Evolutionary conservation across 2,329 filamentous ascomycete genomes (phyloP).

Genomic region (Penicillium decumbens): DNA sequence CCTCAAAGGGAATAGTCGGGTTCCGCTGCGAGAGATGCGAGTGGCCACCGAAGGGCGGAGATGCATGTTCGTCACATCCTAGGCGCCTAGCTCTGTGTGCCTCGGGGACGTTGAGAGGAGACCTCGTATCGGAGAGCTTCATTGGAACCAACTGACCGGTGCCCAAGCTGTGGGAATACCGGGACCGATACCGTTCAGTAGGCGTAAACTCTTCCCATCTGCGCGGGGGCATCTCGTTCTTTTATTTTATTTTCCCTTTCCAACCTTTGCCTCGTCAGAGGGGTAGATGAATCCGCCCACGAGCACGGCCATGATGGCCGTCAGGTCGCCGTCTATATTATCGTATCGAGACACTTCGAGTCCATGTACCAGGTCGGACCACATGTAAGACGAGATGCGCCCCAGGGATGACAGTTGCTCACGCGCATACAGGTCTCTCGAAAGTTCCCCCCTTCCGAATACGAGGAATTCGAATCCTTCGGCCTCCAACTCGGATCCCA

Average conservation of each 20-base stretch:
- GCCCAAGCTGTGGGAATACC: neutral
- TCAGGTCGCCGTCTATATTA: slow-evolving; percentile 27
- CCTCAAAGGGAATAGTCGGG: slow-evolving; percentile 15
- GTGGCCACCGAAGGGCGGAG: slow-evolving; percentile 10
- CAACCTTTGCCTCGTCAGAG: neutral
- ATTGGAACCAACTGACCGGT: slow-evolving; percentile 9
- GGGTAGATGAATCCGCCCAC: neutral
- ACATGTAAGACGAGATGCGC: slow-evolving; percentile 19
- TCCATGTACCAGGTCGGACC: slow-evolving; percentile 14
- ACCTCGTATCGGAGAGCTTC: slow-evolving; percentile 9
- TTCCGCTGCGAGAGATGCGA: slow-evolving; percentile 11
- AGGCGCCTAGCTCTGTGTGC: slow-evolving; percentile 15
- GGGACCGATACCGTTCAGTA: slow-evolving; percentile 1
- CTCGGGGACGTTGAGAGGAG: neutral
- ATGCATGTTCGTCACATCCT: slow-evolving; percentile 22
- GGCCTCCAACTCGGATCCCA: neutral
- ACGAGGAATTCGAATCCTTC: slow-evolving; percentile 6
- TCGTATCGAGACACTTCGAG: slow-evolving; percentile 18
- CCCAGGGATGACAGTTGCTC: neutral
- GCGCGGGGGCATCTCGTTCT: slow-evolving; percentile 4
- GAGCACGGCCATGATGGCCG: slow-evolving; percentile 26
- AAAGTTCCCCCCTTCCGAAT: slow-evolving; percentile 6
- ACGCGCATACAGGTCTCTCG: slow-evolving; percentile 16
- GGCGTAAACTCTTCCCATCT: slow-evolving; percentile 12
- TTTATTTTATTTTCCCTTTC: neutral